These are phyloP conservation scores for Rhizopus sp. DNA, from an alignment of 371 early-diverging fungal species.

Conservation along the genomic window DNA sequence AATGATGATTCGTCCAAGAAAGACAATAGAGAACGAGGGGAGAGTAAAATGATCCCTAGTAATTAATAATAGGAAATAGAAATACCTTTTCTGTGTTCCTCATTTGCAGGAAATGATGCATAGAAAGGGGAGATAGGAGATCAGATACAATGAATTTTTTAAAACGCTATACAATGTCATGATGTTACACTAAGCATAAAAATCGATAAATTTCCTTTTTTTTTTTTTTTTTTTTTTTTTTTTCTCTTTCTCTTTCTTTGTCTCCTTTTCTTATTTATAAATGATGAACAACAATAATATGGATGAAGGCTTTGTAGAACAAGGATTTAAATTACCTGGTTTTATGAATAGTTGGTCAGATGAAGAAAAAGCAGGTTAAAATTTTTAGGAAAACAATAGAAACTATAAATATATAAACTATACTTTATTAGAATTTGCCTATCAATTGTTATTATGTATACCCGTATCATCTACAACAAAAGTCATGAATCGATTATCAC, in stretches of 20 bases:
- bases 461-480: slow-evolving; percentile 55
- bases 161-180: neutral
- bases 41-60: no score
- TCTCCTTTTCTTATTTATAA: neutral
- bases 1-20: no score
- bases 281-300: neutral
- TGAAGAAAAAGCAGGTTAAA: slow-evolving; percentile 66
- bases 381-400: neutral
- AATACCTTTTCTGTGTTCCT: no score
- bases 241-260: neutral
- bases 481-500: slow-evolving; percentile 59
- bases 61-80: no score
- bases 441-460: slow-evolving; percentile 64
- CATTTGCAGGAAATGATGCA: no score
- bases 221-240: slow-evolving; percentile 3
- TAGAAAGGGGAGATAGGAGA: neutral
- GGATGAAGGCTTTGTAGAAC: slow-evolving; percentile 72
- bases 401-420: no score
- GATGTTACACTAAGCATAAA: slow-evolving; percentile 2
- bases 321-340: slow-evolving; percentile 54
- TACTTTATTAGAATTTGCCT: slow-evolving; percentile 60
- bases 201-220: neutral
- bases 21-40: no score
- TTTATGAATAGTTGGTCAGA: slow-evolving; percentile 56
- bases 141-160: neutral